Conservation (phyloP, 805 yeast genomes). For the Teunomyces kruisii region DNA sequence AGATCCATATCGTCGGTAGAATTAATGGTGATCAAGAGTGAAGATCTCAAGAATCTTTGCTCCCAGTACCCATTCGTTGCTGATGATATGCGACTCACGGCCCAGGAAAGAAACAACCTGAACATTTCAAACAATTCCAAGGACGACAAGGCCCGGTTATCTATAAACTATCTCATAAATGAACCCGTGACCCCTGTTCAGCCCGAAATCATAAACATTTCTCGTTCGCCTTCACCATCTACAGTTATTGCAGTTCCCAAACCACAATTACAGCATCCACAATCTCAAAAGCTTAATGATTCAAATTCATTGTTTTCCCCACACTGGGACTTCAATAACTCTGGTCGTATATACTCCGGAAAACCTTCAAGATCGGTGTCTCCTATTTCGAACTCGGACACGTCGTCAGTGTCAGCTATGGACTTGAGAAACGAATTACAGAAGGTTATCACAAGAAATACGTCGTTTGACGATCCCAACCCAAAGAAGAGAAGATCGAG, state of each 20-base stretch:
- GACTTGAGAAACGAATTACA: slow-evolving; percentile 7
- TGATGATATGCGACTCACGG: slow-evolving; percentile 61
- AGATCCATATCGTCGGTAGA: slow-evolving; percentile 62
- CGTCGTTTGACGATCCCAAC: slow-evolving; percentile 7
- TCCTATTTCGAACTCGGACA: slow-evolving; percentile 8
- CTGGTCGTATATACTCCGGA: not conserved
- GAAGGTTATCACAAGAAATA: slow-evolving; percentile 7
- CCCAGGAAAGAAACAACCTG: slow-evolving; percentile 46
- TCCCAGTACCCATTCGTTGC: slow-evolving; percentile 56
- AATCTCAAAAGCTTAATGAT: slow-evolving; percentile 8
- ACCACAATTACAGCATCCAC: slow-evolving; percentile 11
- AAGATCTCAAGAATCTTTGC: slow-evolving; percentile 53
- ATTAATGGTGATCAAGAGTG: slow-evolving; percentile 58
- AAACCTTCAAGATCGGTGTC: slow-evolving; percentile 12
- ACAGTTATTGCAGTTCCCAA: slow-evolving; percentile 1
- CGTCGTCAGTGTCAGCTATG: slow-evolving; percentile 15
- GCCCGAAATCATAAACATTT: not conserved
- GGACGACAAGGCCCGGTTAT: slow-evolving; percentile 11
- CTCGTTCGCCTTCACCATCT: slow-evolving; percentile 3
- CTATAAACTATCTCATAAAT: slow-evolving; percentile 22
- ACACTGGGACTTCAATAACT: slow-evolving; percentile 16
- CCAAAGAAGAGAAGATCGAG: slow-evolving; percentile 14
- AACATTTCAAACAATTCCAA: slow-evolving; percentile 17
- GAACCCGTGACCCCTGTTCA: not conserved
- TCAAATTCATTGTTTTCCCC: slow-evolving; percentile 15